Conservation (phyloP, 352 stramenopile species). For the Globisporangium spiculum region DNA sequence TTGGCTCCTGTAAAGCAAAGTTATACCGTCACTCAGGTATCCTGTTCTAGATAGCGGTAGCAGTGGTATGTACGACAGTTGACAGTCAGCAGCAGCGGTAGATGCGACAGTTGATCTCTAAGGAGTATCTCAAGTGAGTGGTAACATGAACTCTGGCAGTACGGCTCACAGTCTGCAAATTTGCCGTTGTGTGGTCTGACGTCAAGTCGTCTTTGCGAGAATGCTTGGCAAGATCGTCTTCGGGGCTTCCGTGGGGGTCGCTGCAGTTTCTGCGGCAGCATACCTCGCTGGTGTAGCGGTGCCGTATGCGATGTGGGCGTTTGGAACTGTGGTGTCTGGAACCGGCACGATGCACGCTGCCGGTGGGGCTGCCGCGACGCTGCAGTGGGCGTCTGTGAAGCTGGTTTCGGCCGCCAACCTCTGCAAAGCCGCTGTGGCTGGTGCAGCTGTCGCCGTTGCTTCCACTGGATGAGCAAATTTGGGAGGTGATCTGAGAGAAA, state of each 20-base stretch:
- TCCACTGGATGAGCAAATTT: not conserved
- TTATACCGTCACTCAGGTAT: too few species aligned
- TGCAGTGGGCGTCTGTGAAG: not conserved
- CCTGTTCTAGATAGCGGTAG: too few species aligned
- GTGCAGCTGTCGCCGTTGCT: not conserved
- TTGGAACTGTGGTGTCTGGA: not conserved
- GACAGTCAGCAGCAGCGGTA: too few species aligned
- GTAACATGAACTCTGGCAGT: not conserved
- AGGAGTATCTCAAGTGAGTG: too few species aligned
- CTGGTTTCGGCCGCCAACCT: not conserved
- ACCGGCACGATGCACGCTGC: not conserved
- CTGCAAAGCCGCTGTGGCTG: not conserved
- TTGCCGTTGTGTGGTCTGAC: not conserved
- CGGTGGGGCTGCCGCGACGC: not conserved
- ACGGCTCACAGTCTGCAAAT: not conserved
- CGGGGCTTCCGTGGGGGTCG: not conserved
- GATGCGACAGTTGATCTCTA: too few species aligned
- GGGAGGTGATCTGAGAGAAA: not conserved
- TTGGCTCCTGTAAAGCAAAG: too few species aligned
- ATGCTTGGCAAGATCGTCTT: not conserved
- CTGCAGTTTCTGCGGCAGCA: not conserved
- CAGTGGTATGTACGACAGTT: too few species aligned
- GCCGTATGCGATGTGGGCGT: conserved; percentile 6
- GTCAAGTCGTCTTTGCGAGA: not conserved
- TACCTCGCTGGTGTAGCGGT: not conserved